Evolutionary conservation across 192 early-diverging fungal species (phyloP), one percentile per base, ranked within the genome.

Genomic region (Physocladia obscura): DNA sequence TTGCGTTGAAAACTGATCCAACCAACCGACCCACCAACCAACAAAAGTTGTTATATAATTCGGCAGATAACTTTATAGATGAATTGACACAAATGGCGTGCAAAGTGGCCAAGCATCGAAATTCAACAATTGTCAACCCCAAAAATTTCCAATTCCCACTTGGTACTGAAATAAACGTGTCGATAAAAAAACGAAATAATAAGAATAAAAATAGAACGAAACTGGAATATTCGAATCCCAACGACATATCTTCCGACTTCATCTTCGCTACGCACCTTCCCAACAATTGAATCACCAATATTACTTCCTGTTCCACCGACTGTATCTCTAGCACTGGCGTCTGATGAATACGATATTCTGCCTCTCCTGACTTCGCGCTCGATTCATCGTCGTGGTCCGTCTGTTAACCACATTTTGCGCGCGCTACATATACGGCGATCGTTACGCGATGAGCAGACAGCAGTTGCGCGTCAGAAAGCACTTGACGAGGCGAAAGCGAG

Each of bases 141-240:
- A 92, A 90, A 74, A 92, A 95, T 74, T 74, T 95, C 37, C 90
- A 94, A 69, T 79, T 94, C 55, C 89, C 93, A 59, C 78, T 94
- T 34, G 88, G 88, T 89, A 83, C 19, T 44, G 40, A 13, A 8
- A 8, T 44, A n/a, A 13, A 13, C 40, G n/a, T 44, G 8, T n/a
- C n/a, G 11, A 8, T 8, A 8, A n/a, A n/a, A 44, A 13, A n/a
- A 8, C 40, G 40, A 44, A 8, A 13, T 44, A 8, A 13, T 44
- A 8, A 13, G 11, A 8, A 13, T 44, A 11, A 54, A 17, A 52
- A 67, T 50, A 82, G 92, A 94, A 79, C 85, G 91, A 21, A 94
- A 91, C 69, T 94, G 90, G 91, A 94, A 92, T 57, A 89, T 94
- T 52, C 88, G 92, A 54, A 91, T 94, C 70, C 92, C 92, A 44